Percentiles rank a stretch among this genome's conserved stretches.
Evolutionary conservation across 225 moss, liverwort and hornwort genomes (phyloP).

Genomic region (Antitrichia curtipendula): DNA sequence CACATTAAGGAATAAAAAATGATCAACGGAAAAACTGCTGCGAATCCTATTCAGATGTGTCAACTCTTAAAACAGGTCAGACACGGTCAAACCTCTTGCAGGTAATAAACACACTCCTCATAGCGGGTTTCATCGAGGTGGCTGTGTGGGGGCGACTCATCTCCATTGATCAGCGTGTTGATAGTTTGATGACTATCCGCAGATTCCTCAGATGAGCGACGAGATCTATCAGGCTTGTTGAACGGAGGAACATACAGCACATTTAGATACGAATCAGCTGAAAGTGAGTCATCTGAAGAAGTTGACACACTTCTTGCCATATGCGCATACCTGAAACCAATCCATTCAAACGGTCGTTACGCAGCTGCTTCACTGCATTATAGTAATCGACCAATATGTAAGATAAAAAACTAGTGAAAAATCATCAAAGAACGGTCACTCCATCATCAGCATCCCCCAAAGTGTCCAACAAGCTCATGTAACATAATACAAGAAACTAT

Average conservation of each 20-base stretch:
- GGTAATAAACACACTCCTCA: conserved; percentile 84
- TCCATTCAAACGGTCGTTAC: background rate
- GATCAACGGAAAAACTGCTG: background rate
- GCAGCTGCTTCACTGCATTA: background rate
- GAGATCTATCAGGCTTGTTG: conserved; percentile 69
- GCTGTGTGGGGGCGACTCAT: conserved; percentile 54
- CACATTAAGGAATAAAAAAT: background rate
- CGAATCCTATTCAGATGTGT: background rate
- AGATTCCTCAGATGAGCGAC: conserved; percentile 85
- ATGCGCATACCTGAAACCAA: conserved; percentile 66
- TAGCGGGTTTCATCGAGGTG: conserved; percentile 84
- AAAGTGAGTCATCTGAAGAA: conserved; percentile 87
- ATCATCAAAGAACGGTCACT: background rate
- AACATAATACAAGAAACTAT: background rate
- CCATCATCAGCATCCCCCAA: background rate
- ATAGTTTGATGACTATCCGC: conserved; percentile 60
- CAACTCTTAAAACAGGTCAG: background rate
- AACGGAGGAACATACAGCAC: conserved; percentile 80
- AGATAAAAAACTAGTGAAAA: background rate
- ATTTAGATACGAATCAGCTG: conserved; percentile 91
- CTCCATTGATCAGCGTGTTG: conserved; percentile 37
- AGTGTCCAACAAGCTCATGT: background rate
- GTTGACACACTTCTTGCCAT: conserved; percentile 77
- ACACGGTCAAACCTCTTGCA: conserved; percentile 73
- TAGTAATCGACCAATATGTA: background rate